phyloP scores from a whole-genome alignment of 306 rosid species.

The Prunus fruticosa region DNA sequence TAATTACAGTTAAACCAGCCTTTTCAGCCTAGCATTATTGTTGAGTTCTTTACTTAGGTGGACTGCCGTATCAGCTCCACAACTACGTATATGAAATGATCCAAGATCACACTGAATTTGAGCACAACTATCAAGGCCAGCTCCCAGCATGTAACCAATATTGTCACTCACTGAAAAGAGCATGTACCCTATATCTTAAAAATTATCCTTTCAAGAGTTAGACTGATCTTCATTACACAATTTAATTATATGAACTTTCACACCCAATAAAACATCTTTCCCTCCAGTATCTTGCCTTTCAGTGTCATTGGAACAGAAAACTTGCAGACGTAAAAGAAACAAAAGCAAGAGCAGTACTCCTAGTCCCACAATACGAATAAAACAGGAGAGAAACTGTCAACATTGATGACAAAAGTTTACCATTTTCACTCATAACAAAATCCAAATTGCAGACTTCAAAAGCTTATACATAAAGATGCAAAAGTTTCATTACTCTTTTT shows the following conservation, averaged over 20 bases:
- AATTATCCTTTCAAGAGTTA: neutral
- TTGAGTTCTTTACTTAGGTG: neutral
- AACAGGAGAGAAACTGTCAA: neutral
- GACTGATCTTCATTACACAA: neutral
- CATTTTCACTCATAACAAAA: neutral
- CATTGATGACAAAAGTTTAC: neutral
- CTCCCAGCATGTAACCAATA: neutral
- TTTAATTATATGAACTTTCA: neutral
- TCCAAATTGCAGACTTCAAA: neutral
- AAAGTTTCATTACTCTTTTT: neutral
- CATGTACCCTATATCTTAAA: constrained; percentile 4
- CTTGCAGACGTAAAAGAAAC: neutral
- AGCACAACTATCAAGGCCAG: neutral
- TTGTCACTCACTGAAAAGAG: neutral
- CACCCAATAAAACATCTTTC: neutral
- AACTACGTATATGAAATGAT: neutral
- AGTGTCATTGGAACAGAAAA: neutral
- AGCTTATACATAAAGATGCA: neutral
- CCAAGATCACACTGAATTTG: neutral
- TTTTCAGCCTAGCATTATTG: neutral
- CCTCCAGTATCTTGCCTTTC: neutral
- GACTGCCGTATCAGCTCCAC: neutral
- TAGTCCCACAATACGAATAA: neutral
- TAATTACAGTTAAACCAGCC: neutral
- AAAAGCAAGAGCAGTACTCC: neutral